These are phyloP conservation scores for Pestalotiopsis sp. DNA, from an alignment of 2,329 filamentous ascomycete species.

Conservation along the genomic window DNA sequence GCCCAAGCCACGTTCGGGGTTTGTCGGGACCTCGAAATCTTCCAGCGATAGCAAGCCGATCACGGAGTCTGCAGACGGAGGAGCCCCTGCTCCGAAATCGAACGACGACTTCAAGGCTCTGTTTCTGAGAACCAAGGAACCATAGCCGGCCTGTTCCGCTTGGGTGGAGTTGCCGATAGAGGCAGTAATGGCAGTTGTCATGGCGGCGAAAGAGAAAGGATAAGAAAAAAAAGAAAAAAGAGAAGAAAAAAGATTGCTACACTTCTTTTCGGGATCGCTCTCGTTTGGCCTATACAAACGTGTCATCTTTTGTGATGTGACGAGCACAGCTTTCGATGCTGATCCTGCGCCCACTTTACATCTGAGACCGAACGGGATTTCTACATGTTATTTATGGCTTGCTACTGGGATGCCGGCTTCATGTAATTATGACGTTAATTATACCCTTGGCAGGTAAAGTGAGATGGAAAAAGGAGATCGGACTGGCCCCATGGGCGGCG, in stretches of 20 bases:
- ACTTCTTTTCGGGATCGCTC: conserved; percentile 1
- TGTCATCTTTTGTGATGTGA: not conserved
- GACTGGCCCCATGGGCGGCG: conserved; percentile 2
- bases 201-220: not conserved
- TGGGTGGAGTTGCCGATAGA: not conserved
- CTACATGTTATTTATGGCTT: conserved; percentile 2
- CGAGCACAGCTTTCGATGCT: not conserved
- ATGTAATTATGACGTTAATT: conserved; percentile 11
- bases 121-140: conserved; percentile 34
- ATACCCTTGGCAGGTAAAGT: conserved; percentile 10
- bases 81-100: conserved; percentile 40
- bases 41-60: conserved; percentile 9
- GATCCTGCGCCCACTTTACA: not conserved
- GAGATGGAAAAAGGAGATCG: conserved; percentile 5
- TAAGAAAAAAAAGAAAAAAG: not conserved
- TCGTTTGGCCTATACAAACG: not conserved
- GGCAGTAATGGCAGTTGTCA: not conserved
- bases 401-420: conserved; percentile 1
- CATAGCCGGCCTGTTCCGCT: not conserved
- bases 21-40: conserved; percentile 29
- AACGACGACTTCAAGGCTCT: conserved; percentile 61
- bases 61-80: conserved; percentile 18
- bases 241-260: not conserved
- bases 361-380: not conserved
- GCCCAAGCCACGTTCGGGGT: conserved; percentile 45